Percentiles rank a stretch among this genome's conserved stretches.
Conservation (phyloP, 1,284 basidiomycete species). For the Caloboletus inedulis region DNA sequence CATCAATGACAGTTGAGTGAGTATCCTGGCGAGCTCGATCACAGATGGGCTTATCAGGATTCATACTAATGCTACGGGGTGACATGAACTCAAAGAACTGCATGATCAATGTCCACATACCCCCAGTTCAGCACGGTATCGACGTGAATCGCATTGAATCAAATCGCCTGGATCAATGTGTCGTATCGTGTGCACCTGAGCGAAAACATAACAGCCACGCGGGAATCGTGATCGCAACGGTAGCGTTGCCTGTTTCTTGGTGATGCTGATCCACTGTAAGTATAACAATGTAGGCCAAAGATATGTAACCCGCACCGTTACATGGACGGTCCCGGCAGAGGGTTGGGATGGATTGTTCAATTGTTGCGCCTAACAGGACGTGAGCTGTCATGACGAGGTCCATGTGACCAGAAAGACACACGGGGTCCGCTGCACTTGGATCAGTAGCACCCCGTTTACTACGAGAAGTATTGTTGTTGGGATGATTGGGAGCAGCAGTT, state of each 20-base stretch:
- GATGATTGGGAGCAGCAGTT: background rate
- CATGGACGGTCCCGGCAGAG: background rate
- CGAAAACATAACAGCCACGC: background rate
- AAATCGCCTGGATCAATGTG: background rate
- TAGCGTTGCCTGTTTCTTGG: background rate
- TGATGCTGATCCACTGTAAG: background rate
- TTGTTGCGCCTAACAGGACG: background rate
- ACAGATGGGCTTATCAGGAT: no score
- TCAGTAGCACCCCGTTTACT: background rate
- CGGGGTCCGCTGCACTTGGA: rapidly evolving
- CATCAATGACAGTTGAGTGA: background rate
- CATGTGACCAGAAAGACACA: background rate
- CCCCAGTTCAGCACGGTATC: background rate
- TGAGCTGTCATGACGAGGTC: background rate
- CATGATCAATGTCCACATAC: background rate
- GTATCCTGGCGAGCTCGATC: background rate
- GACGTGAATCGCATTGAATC: background rate
- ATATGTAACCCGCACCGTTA: background rate
- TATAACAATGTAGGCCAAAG: background rate
- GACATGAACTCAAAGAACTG: background rate
- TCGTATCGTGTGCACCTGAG: background rate
- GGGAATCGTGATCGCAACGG: background rate
- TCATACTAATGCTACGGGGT: background rate
- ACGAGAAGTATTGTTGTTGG: background rate
- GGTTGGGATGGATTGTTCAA: background rate